Conservation (phyloP, 495 filamentous ascomycete species). For the Talaromyces proteolyticus region DNA sequence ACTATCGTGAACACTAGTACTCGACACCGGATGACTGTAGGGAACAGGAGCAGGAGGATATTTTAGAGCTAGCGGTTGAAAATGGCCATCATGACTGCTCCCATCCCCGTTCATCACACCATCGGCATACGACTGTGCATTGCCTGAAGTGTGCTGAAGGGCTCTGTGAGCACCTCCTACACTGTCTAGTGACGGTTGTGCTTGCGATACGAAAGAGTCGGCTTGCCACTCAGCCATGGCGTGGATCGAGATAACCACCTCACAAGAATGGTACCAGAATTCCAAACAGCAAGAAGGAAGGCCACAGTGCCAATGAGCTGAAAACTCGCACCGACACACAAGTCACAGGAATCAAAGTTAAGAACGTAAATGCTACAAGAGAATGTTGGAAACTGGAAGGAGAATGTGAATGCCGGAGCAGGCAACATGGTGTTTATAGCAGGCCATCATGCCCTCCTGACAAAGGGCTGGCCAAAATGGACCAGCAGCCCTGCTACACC, state of each 20-base stretch:
- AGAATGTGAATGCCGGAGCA: conserved; percentile 47
- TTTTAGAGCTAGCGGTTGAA: conserved; percentile 34
- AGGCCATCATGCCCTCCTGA: conserved; percentile 21
- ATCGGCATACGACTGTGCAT: conserved; percentile 41
- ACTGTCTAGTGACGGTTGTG: conserved; percentile 32
- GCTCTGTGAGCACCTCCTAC: conserved; percentile 32
- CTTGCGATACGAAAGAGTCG: conserved; percentile 37
- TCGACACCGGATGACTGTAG: conserved; percentile 23
- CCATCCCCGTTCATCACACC: conserved; percentile 25
- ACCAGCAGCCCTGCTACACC: conserved; percentile 4
- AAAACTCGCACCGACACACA: conserved; percentile 2
- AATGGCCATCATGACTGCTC: conserved; percentile 28
- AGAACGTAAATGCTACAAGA: conserved; percentile 37
- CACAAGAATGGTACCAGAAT: conserved; percentile 27
- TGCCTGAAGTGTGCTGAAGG: conserved; percentile 45
- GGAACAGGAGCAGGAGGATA: conserved; percentile 28
- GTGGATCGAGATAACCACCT: conserved; percentile 28
- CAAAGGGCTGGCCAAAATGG: conserved; percentile 4
- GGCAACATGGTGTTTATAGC: conserved; percentile 46
- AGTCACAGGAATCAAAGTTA: conserved; percentile 9
- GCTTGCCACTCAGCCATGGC: conserved; percentile 46
- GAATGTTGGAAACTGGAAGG: conserved; percentile 48
- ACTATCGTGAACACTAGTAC: conserved; percentile 20
- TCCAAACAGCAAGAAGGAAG: conserved; percentile 6
- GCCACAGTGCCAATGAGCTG: conserved; percentile 7